Evolutionary conservation across 1,139 yeast species (phyloP), one percentile per base, ranked within the genome.

Genomic region (Wickerhamiella pararugosa): DNA sequence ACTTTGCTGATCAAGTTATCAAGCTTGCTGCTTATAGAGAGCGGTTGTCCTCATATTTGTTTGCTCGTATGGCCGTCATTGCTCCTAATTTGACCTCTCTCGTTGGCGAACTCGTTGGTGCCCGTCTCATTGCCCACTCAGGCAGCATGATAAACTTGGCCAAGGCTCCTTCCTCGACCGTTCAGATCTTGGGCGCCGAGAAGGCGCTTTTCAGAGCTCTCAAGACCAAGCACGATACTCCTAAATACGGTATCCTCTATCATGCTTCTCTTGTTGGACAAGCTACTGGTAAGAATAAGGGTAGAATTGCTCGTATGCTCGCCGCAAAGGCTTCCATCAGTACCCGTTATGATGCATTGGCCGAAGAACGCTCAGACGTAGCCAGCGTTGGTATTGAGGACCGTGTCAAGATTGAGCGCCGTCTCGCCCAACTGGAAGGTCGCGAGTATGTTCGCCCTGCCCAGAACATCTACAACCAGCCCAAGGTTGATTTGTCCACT

Each of bases 311-410:
- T 45, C 80, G 99, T 70, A 95, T 90, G 55, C 75, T 90, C 54
- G 99, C 99, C 56, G 97, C 97, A 50, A 90, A 90, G 70, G 94
- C 96, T 53, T 93, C 98, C 42, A 92, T 90, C 58, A 83, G 95
- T 49, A 70, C 90, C 55, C 41, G 44, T 15, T 37, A 37, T 32
- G 99, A 90, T 68, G 94, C 96, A 35, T 72, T 92, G 49, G 82
- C 96, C 52, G 99, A 90, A 69, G 97, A 90, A 57, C 78, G 96
- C 65, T 93, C 82, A 55, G 97, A 90, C 58, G 75, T 83, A 46
- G 96, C 96, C 52, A 93, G 86, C 54, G 74, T 87, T 56, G 99
- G 99, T 58, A 70, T 83, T 55, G 83, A 79, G 54, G 90, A 82
- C 53, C 79, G 98, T 68, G 76, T 83, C 54, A 86, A 86, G 72